Base-by-base conservation (phyloP, 495 filamentous ascomycete species). In the Aspergillus incahuasiensis region DNA sequence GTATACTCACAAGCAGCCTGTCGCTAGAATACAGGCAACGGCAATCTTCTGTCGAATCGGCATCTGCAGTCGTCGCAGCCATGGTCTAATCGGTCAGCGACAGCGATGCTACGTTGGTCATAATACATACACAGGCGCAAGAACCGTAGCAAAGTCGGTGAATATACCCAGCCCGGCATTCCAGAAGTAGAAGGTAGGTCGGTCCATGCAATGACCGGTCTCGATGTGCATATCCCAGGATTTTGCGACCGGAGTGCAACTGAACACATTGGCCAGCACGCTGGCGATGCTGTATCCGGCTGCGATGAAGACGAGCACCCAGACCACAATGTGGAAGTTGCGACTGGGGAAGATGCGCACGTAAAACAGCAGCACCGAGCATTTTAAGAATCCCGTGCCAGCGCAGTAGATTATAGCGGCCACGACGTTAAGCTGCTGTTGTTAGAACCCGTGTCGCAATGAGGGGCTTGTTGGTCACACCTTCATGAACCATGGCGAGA, bases 281-380 rank as follows among this genome's bases (percentile, higher is more conserved):
- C 69, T 69, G 19, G 69, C 68, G 19, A 75, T 16, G 28, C 63
- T 68, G 52, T 71, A 74, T 19, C 63, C 63, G 0, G 62, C 60
- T 3, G 71, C 71, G 41, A 76, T 66, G 41, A 66, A 64, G 0
- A 74, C 60, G 24, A 69, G 46, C 0, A 52, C 20, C 68, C 67
- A 74, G 18, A 71, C 68, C 1, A 58, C 56, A n/a, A 54, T 51
- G 39, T 71, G 68, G 54, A 75, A 70, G 39, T 57, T 63, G 7
- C 59, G 57, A 25, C 67, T 67, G 20, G 74, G 73, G 52, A 73
- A 74, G 43, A 83, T 74, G 55, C 76, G 77, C 48, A 76, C 65
- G 62, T 79, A 82, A 55, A 76, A 74, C 11, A 80, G 48, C 38
- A 80, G 62, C 40, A 74, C 68, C 54, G 78, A 74, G 55, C 75